phyloP scores from a whole-genome alignment of 768 basidiomycete species.

The Boletellus ananas region DNA sequence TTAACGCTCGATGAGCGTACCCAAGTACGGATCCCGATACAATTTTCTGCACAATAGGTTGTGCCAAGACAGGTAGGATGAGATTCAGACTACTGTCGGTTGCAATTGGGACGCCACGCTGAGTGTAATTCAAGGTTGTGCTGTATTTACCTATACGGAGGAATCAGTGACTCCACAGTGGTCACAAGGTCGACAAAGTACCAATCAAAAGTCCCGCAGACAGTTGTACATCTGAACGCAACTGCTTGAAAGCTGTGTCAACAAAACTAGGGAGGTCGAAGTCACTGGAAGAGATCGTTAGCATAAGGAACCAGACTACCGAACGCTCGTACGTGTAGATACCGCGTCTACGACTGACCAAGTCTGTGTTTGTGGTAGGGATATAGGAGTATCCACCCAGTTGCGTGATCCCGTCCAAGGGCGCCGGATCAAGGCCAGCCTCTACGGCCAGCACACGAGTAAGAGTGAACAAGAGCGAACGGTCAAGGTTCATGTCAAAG shows the following conservation, averaged over 20 bases:
- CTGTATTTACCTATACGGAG: slow-evolving; percentile 51
- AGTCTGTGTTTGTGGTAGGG: slow-evolving; percentile 30
- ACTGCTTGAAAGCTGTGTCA: slow-evolving; percentile 59
- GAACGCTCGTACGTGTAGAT: slow-evolving; percentile 47
- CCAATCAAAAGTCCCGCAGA: slow-evolving; percentile 56
- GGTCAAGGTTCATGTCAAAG: slow-evolving; percentile 66
- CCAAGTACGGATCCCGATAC: slow-evolving; percentile 55
- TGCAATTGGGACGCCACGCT: slow-evolving; percentile 48
- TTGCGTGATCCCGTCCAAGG: slow-evolving; percentile 61
- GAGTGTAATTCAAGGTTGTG: slow-evolving; percentile 60
- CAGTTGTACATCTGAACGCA: slow-evolving; percentile 59
- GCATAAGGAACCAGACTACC: neutral
- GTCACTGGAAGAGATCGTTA: slow-evolving; percentile 35
- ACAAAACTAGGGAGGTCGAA: slow-evolving; percentile 64
- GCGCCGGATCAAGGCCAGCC: slow-evolving; percentile 55
- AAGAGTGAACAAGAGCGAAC: slow-evolving; percentile 63
- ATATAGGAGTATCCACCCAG: slow-evolving; percentile 67
- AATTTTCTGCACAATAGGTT: slow-evolving; percentile 72
- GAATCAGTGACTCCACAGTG: slow-evolving; percentile 1
- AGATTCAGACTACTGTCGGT: slow-evolving; percentile 62
- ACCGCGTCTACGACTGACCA: slow-evolving; percentile 39
- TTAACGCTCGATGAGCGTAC: slow-evolving; percentile 29
- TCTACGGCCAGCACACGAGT: slow-evolving; percentile 63
- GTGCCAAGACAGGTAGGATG: slow-evolving; percentile 65
- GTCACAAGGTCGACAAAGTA: slow-evolving; percentile 11